Conservation (phyloP, 139 green algal species). For the Deuterostichococcus epilithicus region DNA sequence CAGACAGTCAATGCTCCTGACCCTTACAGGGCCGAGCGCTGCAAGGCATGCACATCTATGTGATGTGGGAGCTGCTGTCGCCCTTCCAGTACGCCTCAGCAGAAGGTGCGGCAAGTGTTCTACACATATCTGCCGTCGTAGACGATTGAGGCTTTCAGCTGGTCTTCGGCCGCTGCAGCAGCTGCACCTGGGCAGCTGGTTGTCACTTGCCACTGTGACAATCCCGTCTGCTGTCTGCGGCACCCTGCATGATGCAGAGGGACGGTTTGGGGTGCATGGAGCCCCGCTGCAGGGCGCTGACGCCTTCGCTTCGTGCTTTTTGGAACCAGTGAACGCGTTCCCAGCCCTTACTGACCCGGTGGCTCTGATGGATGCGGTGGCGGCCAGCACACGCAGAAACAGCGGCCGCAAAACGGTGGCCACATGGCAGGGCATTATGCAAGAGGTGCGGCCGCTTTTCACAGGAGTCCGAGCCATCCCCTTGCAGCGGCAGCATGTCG, state of each 20-base stretch:
- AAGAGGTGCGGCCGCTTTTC: too few relatives aligned
- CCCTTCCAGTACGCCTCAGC: neutral
- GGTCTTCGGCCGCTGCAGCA: too few relatives aligned
- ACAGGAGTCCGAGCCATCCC: too few relatives aligned
- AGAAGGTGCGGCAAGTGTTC: neutral
- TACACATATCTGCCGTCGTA: too few relatives aligned
- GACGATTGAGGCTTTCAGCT: neutral
- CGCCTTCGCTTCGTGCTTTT: neutral
- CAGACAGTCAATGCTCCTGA: too few relatives aligned
- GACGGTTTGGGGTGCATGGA: neutral
- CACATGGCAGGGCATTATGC: neutral
- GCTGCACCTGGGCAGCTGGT: too few relatives aligned
- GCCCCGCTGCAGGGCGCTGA: too few relatives aligned
- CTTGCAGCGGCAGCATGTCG: too few relatives aligned
- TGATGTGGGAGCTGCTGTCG: neutral
- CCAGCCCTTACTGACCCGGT: neutral
- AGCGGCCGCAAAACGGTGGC: neutral
- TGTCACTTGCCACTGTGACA: too few relatives aligned
- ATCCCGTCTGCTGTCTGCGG: too few relatives aligned
- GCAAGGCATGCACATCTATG: neutral
- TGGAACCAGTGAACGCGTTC: neutral
- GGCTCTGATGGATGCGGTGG: neutral
- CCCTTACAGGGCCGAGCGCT: neutral
- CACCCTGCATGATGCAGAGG: neutral
- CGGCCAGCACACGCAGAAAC: neutral